phyloP scores from a whole-genome alignment of 2,329 filamentous ascomycete species.

The Cadophora sp. region DNA sequence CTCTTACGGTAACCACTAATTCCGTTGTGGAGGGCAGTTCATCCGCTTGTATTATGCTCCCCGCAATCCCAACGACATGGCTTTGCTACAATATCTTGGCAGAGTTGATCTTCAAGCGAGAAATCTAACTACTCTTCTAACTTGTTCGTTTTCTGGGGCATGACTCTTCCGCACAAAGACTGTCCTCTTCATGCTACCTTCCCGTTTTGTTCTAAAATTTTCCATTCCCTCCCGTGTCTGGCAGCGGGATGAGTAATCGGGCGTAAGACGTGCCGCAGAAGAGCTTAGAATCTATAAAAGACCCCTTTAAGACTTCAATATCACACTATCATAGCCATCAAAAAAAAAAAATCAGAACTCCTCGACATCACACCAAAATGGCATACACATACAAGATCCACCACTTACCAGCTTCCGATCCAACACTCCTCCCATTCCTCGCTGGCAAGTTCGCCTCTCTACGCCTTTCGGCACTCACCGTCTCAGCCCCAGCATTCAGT shows the following conservation, averaged over 20 bases:
- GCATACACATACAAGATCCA: constrained; percentile 35
- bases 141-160: no score
- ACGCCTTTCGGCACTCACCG: constrained; percentile 43
- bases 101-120: no score
- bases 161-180: no score
- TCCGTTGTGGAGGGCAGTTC: no score
- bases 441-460: constrained; percentile 40
- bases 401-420: constrained; percentile 31
- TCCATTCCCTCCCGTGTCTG: neutral
- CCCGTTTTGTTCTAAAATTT: neutral
- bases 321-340: neutral
- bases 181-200: neutral
- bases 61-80: no score
- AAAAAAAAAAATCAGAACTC: constrained; percentile 26
- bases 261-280: neutral
- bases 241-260: constrained; percentile 8
- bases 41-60: no score
- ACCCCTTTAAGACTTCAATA: neutral
- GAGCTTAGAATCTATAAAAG: neutral
- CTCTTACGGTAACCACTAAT: no score
- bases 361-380: constrained; percentile 22
- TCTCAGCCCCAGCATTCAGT: constrained; percentile 43
- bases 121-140: no score
- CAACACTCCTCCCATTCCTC: constrained; percentile 34
- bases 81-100: no score